Evolutionary conservation across 257 asterid genomes (phyloP), one percentile per base, ranked within the genome.

Genomic region (Gentiana dahurica): DNA sequence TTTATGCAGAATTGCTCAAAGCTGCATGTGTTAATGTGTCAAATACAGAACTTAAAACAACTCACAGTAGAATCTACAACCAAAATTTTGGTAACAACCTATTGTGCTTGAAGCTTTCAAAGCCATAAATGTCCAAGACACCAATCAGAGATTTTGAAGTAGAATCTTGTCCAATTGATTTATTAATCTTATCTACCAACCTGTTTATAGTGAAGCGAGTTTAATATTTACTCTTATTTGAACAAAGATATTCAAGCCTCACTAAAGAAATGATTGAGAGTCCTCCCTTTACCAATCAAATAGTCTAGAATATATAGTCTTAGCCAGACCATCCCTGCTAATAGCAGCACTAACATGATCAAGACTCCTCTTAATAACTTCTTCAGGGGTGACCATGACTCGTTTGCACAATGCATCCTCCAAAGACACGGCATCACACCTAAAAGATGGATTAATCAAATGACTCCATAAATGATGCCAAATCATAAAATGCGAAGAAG

Each of bases 341-440:
- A 84, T 74, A 62, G 80, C 81, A 36, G 98, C 98, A 72, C 92
- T 84, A 65, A 77, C 81, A 70, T 96, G 98, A 78, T 90, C 98
- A 60, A 90, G 98, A 75, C 98, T 77, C 66, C 98, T 82, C 77
- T 87, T 90, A 49, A 90, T 90, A 65, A 90, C 92, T 82, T 90
- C 98, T 78, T 90, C 98, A 3, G 98, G 98, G 60, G 98, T 90
- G 73, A 90, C 65, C 98, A 90, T 90, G 72, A 90, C 95, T 69
- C 98, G 93, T 87, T 90, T 87, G 74, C 96, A 84, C 58, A 90
- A 60, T 54, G 96, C 98, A 79, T 90, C 98, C 81, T 87, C 92
- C 80, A 90, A 67, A 59, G 78, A 91, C 68, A 61, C 76, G 49
- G 84, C 80, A 81, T 90, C 87, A 67, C 98, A 90, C 95, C 97